Conservation (phyloP, 169 alveolate species). For the Perkinsus olseni region DNA sequence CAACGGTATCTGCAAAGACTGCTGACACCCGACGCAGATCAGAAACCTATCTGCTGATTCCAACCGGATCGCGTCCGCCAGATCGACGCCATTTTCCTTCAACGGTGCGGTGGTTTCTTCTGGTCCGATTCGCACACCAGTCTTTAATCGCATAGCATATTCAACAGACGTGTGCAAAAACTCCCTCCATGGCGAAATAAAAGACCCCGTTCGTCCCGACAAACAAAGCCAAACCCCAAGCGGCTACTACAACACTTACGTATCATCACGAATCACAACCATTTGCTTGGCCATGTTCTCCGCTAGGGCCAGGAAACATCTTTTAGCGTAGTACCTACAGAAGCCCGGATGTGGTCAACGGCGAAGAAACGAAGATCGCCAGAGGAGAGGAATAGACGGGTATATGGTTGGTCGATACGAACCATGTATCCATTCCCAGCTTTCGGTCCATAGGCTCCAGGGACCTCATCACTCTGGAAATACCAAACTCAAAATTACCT, state of each 20-base stretch:
- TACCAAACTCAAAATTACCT: slow-evolving; percentile 79
- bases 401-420: not conserved
- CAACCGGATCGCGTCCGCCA: too few species aligned
- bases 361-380: not conserved
- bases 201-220: too few species aligned
- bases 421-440: slow-evolving; percentile 64
- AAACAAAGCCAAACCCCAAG: too few species aligned
- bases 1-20: not conserved
- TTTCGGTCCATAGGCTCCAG: slow-evolving; percentile 71
- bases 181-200: too few species aligned
- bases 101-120: too few species aligned
- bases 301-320: slow-evolving; percentile 74
- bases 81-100: too few species aligned
- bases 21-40: not conserved
- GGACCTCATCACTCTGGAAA: slow-evolving; percentile 70
- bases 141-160: too few species aligned
- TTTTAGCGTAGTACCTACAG: slow-evolving; percentile 66
- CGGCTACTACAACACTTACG: too few species aligned
- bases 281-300: slow-evolving; percentile 75
- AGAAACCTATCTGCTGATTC: not conserved
- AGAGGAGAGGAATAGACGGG: not conserved
- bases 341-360: not conserved
- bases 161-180: too few species aligned
- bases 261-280: slow-evolving; percentile 60
- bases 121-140: too few species aligned